A percentile compares a stretch with the other conserved stretches of the same genome.
Evolutionary conservation across 1,284 basidiomycete genomes (phyloP).

Genomic region (Apiotrichum domesticum): DNA sequence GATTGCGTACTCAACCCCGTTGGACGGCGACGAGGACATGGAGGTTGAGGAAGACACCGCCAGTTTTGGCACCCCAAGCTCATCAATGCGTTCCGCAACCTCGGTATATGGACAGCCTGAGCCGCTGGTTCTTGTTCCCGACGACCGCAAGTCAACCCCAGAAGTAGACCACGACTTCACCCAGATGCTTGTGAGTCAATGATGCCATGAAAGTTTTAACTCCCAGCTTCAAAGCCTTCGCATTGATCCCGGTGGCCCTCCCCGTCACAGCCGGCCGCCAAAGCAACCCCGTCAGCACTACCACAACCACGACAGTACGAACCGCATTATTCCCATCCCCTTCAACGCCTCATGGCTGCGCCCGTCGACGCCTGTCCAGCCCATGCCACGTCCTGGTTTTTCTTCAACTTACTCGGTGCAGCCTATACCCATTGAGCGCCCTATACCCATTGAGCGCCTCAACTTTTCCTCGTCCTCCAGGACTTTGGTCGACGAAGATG

Average conservation of each 20-base stretch:
- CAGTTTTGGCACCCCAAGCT: neutral
- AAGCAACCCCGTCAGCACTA: no score
- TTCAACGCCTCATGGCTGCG: no score
- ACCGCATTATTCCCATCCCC: no score
- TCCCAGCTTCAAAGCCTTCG: neutral
- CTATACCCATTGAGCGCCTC: conserved; percentile 16
- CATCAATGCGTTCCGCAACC: neutral
- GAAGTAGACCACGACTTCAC: neutral
- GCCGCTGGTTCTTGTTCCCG: neutral
- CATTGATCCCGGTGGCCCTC: no score
- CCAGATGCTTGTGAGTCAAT: neutral
- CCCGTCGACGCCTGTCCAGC: no score
- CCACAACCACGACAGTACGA: no score
- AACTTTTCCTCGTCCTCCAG: neutral
- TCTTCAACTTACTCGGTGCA: no score
- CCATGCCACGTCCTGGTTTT: no score
- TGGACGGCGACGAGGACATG: conserved; percentile 1
- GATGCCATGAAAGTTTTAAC: neutral
- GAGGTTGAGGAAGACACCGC: no score
- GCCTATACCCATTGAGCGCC: neutral
- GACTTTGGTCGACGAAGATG: neutral
- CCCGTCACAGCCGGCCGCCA: no score
- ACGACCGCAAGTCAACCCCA: neutral
- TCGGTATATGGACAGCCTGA: neutral
- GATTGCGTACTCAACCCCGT: conserved; percentile 8